A percentile compares a stretch with the other conserved stretches of the same genome.
phyloP scores from a whole-genome alignment of 2,329 filamentous ascomycete species.

The Emmonsiellopsis sp. region DNA sequence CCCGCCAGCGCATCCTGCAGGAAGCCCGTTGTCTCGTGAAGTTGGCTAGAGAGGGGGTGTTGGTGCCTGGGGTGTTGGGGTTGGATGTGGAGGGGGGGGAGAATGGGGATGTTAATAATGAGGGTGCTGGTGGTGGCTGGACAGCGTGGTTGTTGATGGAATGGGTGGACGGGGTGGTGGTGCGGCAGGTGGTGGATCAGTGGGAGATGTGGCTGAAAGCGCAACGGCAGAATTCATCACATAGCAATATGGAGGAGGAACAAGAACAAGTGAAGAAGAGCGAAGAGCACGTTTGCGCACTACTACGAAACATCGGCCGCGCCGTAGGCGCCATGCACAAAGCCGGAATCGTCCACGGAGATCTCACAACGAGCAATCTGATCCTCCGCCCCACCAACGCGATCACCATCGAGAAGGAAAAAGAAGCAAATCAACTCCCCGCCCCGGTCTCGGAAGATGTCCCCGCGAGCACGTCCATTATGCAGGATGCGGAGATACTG shows the following conservation, averaged over 20 bases:
- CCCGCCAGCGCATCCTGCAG: constrained; percentile 74
- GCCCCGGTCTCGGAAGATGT: not conserved
- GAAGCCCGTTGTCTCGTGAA: constrained; percentile 80
- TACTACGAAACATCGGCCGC: constrained; percentile 63
- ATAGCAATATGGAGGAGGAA: constrained; percentile 17
- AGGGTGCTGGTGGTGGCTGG: constrained; percentile 42
- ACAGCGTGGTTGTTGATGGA: constrained; percentile 73
- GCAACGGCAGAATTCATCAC: constrained; percentile 13
- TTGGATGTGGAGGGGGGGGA: constrained; percentile 51
- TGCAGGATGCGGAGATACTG: not conserved
- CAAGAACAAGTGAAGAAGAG: constrained; percentile 26
- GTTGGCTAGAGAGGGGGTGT: constrained; percentile 67
- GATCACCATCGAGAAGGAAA: constrained; percentile 11
- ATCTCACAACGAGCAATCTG: constrained; percentile 94
- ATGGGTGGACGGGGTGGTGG: constrained; percentile 68
- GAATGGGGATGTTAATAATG: constrained; percentile 37
- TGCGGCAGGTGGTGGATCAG: constrained; percentile 60
- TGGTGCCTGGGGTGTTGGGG: constrained; percentile 73
- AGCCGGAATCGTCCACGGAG: constrained; percentile 83
- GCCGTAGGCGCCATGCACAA: constrained; percentile 70
- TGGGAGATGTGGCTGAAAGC: constrained; percentile 49
- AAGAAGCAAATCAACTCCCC: constrained; percentile 12
- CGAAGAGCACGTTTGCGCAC: constrained; percentile 45
- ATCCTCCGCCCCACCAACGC: constrained; percentile 55
- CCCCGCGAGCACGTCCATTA: not conserved